A percentile compares a stretch with the other conserved stretches of the same genome.
Evolutionary conservation across 176 grass and related monocot genomes (phyloP).

Genomic region (Canna indica): DNA sequence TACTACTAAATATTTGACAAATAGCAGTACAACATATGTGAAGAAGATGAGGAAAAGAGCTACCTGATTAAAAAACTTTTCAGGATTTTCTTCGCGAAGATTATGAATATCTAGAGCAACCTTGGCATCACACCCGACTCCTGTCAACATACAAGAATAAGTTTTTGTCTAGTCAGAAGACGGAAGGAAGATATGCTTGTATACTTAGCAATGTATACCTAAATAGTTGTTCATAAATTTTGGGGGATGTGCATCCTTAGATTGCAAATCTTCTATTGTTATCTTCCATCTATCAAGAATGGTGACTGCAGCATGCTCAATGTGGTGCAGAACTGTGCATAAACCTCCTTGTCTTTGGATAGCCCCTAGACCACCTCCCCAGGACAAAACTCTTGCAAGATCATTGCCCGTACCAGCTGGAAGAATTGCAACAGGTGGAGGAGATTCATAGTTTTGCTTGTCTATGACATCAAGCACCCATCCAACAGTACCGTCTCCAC

Average conservation of each 20-base stretch:
- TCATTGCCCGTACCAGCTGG: conserved; percentile 27
- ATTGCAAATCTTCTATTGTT: conserved; percentile 13
- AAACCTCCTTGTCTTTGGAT: conserved; percentile 25
- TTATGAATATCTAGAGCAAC: conserved; percentile 96
- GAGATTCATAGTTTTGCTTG: conserved; percentile 26
- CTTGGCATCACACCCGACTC: conserved; percentile 96
- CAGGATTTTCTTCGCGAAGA: conserved; percentile 94
- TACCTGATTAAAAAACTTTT: conserved; percentile 93
- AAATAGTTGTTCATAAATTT: conserved; percentile 29
- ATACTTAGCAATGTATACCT: neutral
- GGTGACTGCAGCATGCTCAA: conserved; percentile 29
- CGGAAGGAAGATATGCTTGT: conserved; percentile 4
- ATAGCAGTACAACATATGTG: neutral
- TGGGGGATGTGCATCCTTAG: neutral
- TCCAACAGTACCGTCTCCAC: conserved; percentile 26
- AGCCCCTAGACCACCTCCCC: conserved; percentile 23
- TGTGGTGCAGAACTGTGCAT: conserved; percentile 22
- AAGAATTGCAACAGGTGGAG: conserved; percentile 29
- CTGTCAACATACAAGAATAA: conserved; percentile 28
- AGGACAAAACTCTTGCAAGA: conserved; percentile 30
- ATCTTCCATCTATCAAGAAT: conserved; percentile 31
- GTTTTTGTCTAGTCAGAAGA: conserved; percentile 4
- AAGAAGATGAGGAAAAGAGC: neutral
- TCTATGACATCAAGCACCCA: conserved; percentile 25
- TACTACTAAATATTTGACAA: neutral